Base-by-base conservation (phyloP, 768 basidiomycete genomes). In the Lentinula guzmanii region DNA sequence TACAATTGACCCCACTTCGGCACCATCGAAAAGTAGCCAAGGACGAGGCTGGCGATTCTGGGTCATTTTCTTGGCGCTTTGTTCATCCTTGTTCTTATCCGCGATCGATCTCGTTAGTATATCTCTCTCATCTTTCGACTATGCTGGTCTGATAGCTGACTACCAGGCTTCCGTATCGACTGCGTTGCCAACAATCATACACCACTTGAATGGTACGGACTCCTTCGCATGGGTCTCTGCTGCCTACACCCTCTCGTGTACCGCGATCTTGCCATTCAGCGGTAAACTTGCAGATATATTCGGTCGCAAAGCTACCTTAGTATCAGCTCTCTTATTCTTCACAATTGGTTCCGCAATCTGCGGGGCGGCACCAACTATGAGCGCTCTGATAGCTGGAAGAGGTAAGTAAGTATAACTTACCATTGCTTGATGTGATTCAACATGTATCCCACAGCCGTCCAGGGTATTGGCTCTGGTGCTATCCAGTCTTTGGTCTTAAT, bases 171-270 rank as follows among this genome's bases (percentile, higher is more conserved):
- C 58, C 16, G 58, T 59, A 16, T 18, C 58, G 9, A 59, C 58
- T 5, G 58, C 58, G 10, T 43, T 59, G 8, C 73, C 73, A 1
- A 67, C 67, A 3, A 73, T 74, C 54, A 64, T 70, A 15, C 39
- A 63, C n/a, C 67, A 70, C 33, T 61, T 75, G 28, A 28, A 28
- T 0, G 52, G 67, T 37, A 39, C 48, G 1, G 71, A 31, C 13
- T 70, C 24, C 6, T 52, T 74, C 55, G 60, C 67, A 1, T 77
- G 76, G 76, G 63, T 76, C 35, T 71, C 28, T 28, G 28, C 28
- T 28, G 28, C 28, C 28, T 28, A 28, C 28, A 28, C 28, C 3
- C 28, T 28, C 28, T 28, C 28, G 28, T 28, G 28, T 28, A 28
- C 28, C 28, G 28, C 28, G 3, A 28, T 28, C 28, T 28, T 28